Conservation (phyloP, 2,329 filamentous ascomycete genomes). For the Fusarium torulosum region DNA sequence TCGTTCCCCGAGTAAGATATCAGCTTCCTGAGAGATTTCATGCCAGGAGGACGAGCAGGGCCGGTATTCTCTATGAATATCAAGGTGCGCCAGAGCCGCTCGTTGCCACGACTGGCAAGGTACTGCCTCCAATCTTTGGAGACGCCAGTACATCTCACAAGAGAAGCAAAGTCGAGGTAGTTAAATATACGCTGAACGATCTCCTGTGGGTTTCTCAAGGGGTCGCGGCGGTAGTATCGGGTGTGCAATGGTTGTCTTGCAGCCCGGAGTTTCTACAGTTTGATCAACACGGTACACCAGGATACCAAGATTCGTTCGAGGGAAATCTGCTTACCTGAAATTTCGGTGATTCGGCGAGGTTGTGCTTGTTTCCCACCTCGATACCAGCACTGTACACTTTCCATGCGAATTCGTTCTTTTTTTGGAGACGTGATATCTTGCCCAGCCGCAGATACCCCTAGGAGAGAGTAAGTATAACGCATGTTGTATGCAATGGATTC, state of each 20-base stretch:
- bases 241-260: slow-evolving; percentile 53
- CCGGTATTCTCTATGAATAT: slow-evolving; percentile 45
- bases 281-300: slow-evolving; percentile 4
- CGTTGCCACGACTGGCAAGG: slow-evolving; percentile 49
- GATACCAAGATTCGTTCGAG: neutral
- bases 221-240: slow-evolving; percentile 53
- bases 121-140: slow-evolving; percentile 51
- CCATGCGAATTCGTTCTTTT: slow-evolving; percentile 56
- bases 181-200: slow-evolving; percentile 54
- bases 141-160: slow-evolving; percentile 52
- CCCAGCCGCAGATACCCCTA: slow-evolving; percentile 60
- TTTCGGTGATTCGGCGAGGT: slow-evolving; percentile 49
- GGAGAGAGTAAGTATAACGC: slow-evolving; percentile 14
- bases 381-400: slow-evolving; percentile 57
- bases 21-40: slow-evolving; percentile 47
- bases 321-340: slow-evolving; percentile 48
- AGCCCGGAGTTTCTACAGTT: slow-evolving; percentile 51
- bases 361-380: slow-evolving; percentile 49
- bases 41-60: slow-evolving; percentile 42
- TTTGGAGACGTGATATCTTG: slow-evolving; percentile 55
- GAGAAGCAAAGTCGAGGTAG: slow-evolving; percentile 51
- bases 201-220: slow-evolving; percentile 54
- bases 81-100: slow-evolving; percentile 51
- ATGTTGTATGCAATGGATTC: neutral
- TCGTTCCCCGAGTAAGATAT: slow-evolving; percentile 51